These are phyloP conservation scores for Piromyces finnis DNA, from an alignment of 192 early-diverging fungal species.

Conservation along the genomic window DNA sequence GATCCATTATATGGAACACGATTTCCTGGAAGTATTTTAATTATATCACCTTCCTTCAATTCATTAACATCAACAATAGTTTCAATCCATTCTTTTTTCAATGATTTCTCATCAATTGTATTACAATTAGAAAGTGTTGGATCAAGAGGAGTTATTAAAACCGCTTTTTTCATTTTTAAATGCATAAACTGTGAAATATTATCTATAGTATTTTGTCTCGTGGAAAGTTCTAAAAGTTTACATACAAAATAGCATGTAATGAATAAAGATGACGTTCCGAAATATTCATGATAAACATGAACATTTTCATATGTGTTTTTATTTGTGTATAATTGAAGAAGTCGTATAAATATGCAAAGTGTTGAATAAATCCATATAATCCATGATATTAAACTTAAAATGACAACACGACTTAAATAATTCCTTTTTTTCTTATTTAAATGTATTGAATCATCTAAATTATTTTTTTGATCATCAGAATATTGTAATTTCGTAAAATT, in stretches of 20 bases:
- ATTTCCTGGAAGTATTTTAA: not conserved
- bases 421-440: not conserved
- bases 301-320: not conserved
- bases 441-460: not conserved
- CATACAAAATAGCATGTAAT: not conserved
- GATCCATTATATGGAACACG: not conserved
- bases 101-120: not conserved
- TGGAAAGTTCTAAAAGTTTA: not conserved
- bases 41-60: not conserved
- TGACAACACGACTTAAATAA: not conserved
- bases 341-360: not conserved
- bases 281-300: not conserved
- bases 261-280: not conserved
- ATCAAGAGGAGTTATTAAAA: not conserved
- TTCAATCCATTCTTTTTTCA: not conserved
- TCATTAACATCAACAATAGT: not conserved
- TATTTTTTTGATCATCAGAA: not conserved
- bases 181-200: not conserved
- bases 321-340: not conserved
- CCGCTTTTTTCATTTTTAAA: not conserved
- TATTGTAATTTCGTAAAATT: not conserved
- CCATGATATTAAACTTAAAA: not conserved
- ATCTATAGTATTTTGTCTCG: not conserved
- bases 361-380: not conserved
- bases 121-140: not conserved